Base-by-base conservation (phyloP, 179 eudicot genomes). In the Beta macrorhiza region DNA sequence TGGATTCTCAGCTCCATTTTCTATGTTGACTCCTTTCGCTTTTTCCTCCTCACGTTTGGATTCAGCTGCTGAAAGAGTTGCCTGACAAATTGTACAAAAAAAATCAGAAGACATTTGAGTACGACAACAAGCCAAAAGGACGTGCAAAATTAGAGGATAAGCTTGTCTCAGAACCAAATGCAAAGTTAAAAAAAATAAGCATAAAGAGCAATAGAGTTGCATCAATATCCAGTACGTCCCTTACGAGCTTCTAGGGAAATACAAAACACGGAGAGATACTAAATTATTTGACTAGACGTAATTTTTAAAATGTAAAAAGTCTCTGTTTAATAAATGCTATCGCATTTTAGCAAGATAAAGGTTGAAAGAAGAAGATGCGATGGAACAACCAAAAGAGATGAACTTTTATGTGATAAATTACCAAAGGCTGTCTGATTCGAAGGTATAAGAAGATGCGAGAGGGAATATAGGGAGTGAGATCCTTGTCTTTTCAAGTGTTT, bases 11-110 rank as follows among this genome's bases (percentile, higher is more conserved):
- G 88, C 87, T 71, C 90, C 92, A 84, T 86, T 91, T 45, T 92
- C 99, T 1, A 88, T 83, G 84, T 89, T 87, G 67, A 96, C 91
- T 75, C 99, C 99, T 87, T 96, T 94, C 0, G 96, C 98, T 79
- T 90, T 96, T 81, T 96, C 99, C 78, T 96, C 99, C 84, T 92
- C 96, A 5, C 99, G 92, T 84, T 94, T 96, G 73, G 89, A 74
- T 87, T 94, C 99, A 64, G 98, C 99, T 73, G 98, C 96, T 57
- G 82, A 44, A 57, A 92, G 86, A 80, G 93, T 81, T 64, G 92
- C 99, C 99, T 96, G 86, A 57, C 72, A 85, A 57, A 79, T 63
- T 37, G 61, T 52, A 77, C 64, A 67, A 29, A 9, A 20, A 53
- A 9, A 37, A 62, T 49, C 53, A 13, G 72, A 70, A 85, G 32